phyloP scores from a whole-genome alignment of 2,329 filamentous ascomycete species.

The Gyromitra esculenta region DNA sequence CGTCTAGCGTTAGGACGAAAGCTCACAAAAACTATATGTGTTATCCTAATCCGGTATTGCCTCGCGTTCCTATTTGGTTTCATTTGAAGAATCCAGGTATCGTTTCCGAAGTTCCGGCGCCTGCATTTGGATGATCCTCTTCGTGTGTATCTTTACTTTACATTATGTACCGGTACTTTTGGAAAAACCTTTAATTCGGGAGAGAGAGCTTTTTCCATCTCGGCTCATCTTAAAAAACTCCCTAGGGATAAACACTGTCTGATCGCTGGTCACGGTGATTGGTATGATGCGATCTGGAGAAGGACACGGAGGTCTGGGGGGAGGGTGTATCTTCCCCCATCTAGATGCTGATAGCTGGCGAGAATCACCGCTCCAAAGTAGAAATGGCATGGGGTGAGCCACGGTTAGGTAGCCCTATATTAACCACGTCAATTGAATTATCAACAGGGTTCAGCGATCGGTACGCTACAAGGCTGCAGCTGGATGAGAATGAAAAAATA shows the following conservation, averaged over 20 bases:
- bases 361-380: not conserved
- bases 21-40: not conserved
- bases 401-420: conserved; percentile 48
- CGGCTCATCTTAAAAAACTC: conserved; percentile 33
- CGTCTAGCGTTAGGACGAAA: conserved; percentile 40
- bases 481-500: conserved; percentile 24
- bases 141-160: conserved; percentile 14
- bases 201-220: conserved; percentile 12
- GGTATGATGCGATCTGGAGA: conserved; percentile 39
- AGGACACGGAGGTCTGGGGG: conserved; percentile 22
- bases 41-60: conserved; percentile 26
- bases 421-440: conserved; percentile 45
- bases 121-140: conserved; percentile 14
- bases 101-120: conserved; percentile 38
- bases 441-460: conserved; percentile 47
- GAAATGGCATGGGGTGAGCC: conserved; percentile 28
- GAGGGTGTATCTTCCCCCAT: not conserved
- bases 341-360: not conserved
- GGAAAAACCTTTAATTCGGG: not conserved
- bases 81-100: conserved; percentile 4
- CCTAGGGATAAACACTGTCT: conserved; percentile 25
- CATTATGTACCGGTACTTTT: conserved; percentile 26
- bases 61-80: conserved; percentile 18
- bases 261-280: conserved; percentile 36
- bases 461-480: conserved; percentile 48